phyloP scores from a whole-genome alignment of 1,284 basidiomycete species.

The Papiliotrema laurentii region DNA sequence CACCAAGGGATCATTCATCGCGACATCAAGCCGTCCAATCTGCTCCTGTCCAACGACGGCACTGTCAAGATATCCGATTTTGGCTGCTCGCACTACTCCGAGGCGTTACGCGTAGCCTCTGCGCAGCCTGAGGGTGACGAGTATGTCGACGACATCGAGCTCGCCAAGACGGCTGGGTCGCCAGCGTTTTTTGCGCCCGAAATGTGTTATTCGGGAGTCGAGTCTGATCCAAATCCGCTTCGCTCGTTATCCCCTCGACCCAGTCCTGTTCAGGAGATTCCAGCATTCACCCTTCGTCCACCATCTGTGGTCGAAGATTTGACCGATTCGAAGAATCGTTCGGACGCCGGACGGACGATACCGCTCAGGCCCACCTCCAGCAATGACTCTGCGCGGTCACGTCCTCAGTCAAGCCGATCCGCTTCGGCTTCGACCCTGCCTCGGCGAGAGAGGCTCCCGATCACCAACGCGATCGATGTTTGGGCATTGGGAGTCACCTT shows the following conservation, averaged over 20 bases:
- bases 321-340: too few relatives aligned
- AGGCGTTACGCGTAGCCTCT: constrained; percentile 62
- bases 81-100: constrained; percentile 92
- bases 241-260: too few relatives aligned
- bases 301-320: constrained; percentile 20
- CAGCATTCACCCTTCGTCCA: constrained; percentile 35
- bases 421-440: constrained; percentile 28
- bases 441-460: constrained; percentile 55
- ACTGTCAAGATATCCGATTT: constrained; percentile 98
- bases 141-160: constrained; percentile 72
- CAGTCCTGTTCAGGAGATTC: constrained; percentile 18
- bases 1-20: constrained; percentile 98
- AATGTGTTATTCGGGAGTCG: constrained; percentile 60
- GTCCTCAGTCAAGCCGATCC: constrained; percentile 27
- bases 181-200: constrained; percentile 98
- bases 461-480: constrained; percentile 96
- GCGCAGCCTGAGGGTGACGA: constrained; percentile 56
- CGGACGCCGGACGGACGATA: constrained; percentile 1
- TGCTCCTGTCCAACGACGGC: constrained; percentile 80
- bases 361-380: constrained; percentile 22
- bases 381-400: constrained; percentile 30
- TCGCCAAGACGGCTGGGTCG: constrained; percentile 90
- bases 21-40: constrained; percentile 98
- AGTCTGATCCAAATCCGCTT: constrained; percentile 9
- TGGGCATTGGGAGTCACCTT: constrained; percentile 99